Base-by-base conservation (phyloP, 2,329 filamentous ascomycete species). In the Nigrospora sphaerica region DNA sequence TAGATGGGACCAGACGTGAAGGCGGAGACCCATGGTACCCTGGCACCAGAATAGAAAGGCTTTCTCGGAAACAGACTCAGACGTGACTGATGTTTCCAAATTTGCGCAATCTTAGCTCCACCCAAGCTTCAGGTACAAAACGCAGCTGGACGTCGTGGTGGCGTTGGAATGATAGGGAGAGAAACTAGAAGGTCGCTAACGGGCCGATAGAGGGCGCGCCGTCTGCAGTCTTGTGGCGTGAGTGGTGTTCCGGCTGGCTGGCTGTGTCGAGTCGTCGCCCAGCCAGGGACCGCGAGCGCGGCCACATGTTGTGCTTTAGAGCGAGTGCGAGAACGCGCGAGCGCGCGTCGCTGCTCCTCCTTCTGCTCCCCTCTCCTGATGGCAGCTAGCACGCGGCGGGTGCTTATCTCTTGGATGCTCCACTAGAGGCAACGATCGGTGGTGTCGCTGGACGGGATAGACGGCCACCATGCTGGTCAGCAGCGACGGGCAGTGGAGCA, bases 51-150 rank as follows among this genome's bases (percentile, higher is more conserved):
- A 42, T 42, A 42, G 40, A 42, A 42, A 33, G 34, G 2, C 23
- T 28, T 28, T 33, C 32, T 34, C 40, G 32, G 40, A 42, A 42
- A 42, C 40, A 42, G 32, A 33, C 18, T 42, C 32, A 18, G 32
- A 42, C 34, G 40, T 42, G 32, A 42, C 40, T 33, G 32, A 19
- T 23, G 40, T 42, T 42, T 18, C 40, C 40, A 42, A 33, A 42
- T 34, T 42, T 42, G 40, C 40, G 40, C 40, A 23, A 34, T 33
- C 9, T 34, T 32, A 19, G 32, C 40, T 42, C 40, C 40, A 42
- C 40, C 17, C 13, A n/a, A 34, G 40, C 40, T 33, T 17, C 16
- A 42, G 39, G 39, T 42, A 42, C 16, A 42, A 19, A 19, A 23
- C 32, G 9, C 34, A 10, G 28, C 40, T 11, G 17, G 12, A 23